These are phyloP conservation scores for Monosporascus sp. DNA, from an alignment of 2,329 filamentous ascomycete species.

Conservation along the genomic window DNA sequence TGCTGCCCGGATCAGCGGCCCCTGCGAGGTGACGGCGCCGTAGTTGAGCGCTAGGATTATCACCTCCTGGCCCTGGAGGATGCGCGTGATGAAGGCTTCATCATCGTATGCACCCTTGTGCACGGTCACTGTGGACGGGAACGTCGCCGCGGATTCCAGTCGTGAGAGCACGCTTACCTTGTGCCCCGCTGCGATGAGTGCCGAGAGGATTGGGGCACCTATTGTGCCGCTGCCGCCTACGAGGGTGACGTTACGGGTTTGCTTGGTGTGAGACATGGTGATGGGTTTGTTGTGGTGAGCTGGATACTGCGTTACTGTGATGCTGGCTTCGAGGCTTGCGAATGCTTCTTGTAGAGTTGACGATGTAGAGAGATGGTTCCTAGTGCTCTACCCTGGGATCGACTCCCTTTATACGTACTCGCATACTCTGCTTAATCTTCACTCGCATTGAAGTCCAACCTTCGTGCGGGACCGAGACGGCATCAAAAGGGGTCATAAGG, in stretches of 20 bases:
- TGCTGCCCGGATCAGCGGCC: conserved; percentile 26
- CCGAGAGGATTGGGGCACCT: conserved; percentile 22
- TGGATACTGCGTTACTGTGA: no score
- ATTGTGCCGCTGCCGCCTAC: conserved; percentile 24
- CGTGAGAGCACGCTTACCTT: conserved; percentile 28
- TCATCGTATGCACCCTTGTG: conserved; percentile 17
- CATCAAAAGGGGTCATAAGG: no score
- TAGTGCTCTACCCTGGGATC: no score
- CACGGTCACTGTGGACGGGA: conserved; percentile 12
- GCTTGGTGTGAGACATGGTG: conserved; percentile 12
- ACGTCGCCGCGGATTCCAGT: conserved; percentile 15
- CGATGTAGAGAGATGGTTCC: no score
- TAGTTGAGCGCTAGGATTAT: conserved; percentile 25
- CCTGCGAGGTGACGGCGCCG: conserved; percentile 17
- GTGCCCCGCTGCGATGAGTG: conserved; percentile 24
- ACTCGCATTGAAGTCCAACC: no score
- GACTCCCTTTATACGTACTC: no score
- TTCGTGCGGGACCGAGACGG: no score
- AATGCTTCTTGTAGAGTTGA: no score
- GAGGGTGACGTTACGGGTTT: conserved; percentile 12
- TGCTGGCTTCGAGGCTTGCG: no score
- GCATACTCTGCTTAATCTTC: no score
- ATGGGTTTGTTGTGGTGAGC: not conserved
- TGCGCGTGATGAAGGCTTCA: conserved; percentile 18
- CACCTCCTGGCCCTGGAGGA: conserved; percentile 28